Conservation (phyloP, 2,329 filamentous ascomycete species). For the Orbilia ellipsospora region DNA sequence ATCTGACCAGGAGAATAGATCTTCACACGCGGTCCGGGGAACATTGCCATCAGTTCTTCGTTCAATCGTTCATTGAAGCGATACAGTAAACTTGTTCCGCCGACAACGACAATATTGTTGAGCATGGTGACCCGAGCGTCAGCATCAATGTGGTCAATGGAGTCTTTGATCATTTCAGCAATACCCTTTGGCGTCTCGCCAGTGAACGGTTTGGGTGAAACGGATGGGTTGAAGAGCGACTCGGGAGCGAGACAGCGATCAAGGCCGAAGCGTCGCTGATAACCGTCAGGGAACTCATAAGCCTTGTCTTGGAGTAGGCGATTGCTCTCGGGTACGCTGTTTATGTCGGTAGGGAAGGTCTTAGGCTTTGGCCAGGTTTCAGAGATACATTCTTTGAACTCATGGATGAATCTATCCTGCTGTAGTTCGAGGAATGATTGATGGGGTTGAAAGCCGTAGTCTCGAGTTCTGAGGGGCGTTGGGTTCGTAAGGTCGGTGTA, state of each 20-base stretch:
- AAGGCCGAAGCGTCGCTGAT: constrained; percentile 88
- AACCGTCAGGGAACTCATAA: constrained; percentile 97
- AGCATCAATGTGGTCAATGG: constrained; percentile 83
- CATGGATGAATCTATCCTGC: constrained; percentile 90
- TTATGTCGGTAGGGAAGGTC: constrained; percentile 61
- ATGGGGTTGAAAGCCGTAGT: constrained; percentile 71
- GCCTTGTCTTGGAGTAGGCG: constrained; percentile 63
- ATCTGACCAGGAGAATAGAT: constrained; percentile 87
- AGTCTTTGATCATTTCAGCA: constrained; percentile 73
- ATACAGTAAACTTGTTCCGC: constrained; percentile 85
- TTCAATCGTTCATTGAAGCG: constrained; percentile 92
- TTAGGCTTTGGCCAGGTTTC: constrained; percentile 82
- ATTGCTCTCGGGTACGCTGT: constrained; percentile 50
- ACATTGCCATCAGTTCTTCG: constrained; percentile 81
- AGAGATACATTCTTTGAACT: constrained; percentile 98
- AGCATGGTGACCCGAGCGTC: constrained; percentile 86
- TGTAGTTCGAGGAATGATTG: constrained; percentile 83
- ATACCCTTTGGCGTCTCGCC: constrained; percentile 49
- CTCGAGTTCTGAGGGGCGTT: constrained; percentile 78
- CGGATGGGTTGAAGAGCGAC: constrained; percentile 85
- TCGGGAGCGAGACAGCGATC: constrained; percentile 89
- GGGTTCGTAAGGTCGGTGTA: constrained; percentile 83
- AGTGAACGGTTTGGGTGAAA: constrained; percentile 40
- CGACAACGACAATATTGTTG: constrained; percentile 90
- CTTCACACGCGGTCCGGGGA: constrained; percentile 85